These are phyloP conservation scores for Cladosporium sphaerospermum DNA, from an alignment of 2,329 filamentous ascomycete genomes.

Conservation along the genomic window DNA sequence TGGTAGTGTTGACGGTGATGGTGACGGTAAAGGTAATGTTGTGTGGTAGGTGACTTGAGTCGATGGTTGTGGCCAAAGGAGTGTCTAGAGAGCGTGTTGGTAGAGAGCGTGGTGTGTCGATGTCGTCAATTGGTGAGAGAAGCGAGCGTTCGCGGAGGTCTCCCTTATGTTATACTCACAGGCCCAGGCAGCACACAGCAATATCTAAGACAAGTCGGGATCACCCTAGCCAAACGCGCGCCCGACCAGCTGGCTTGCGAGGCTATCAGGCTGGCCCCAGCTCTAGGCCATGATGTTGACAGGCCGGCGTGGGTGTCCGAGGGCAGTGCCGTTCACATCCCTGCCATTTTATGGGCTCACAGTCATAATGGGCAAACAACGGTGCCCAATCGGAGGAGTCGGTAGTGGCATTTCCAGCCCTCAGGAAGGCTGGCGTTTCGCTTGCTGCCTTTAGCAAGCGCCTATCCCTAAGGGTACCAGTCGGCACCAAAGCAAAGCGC, in stretches of 20 bases:
- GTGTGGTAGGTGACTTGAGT: background rate
- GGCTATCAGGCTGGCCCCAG: slow-evolving; percentile 5
- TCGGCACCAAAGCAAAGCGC: background rate
- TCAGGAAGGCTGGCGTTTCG: slow-evolving; percentile 6
- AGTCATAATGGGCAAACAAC: background rate
- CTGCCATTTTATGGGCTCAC: background rate
- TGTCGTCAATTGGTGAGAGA: slow-evolving; percentile 4
- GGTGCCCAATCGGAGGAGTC: slow-evolving; percentile 6
- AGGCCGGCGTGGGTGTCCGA: background rate
- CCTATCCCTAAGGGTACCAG: background rate
- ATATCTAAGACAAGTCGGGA: slow-evolving; percentile 10
- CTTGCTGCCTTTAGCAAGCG: background rate
- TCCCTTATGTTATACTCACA: slow-evolving; percentile 8
- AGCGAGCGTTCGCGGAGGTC: background rate
- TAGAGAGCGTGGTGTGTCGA: slow-evolving; percentile 7
- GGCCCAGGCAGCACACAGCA: slow-evolving; percentile 6
- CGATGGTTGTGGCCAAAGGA: background rate
- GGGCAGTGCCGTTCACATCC: background rate
- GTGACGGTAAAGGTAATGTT: background rate
- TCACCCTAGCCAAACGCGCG: slow-evolving; percentile 5
- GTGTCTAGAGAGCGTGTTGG: background rate
- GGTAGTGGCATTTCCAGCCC: background rate
- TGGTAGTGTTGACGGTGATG: background rate
- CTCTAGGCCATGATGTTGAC: slow-evolving; percentile 4
- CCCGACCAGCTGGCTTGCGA: background rate